A percentile compares a stretch with the other conserved stretches of the same genome.
These are phyloP conservation scores for Mortierella claussenii DNA, from an alignment of 192 early-diverging fungal species.

Conservation along the genomic window DNA sequence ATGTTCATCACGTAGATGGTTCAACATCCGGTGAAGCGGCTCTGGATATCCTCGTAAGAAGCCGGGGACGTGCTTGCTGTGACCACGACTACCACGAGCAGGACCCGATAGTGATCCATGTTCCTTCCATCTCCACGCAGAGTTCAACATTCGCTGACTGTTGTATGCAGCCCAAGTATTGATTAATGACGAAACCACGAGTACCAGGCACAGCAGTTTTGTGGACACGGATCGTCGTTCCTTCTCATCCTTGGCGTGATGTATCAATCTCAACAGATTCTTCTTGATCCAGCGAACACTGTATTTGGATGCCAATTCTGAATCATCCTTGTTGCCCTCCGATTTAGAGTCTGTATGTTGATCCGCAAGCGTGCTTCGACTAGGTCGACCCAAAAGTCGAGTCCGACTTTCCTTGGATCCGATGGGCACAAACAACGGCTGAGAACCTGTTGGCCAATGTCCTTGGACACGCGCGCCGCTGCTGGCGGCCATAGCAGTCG, in stretches of 20 bases:
- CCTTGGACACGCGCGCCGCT: conserved; percentile 18
- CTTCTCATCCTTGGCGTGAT: conserved; percentile 23
- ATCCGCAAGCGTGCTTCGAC: conserved; percentile 4
- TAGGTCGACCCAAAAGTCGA: conserved; percentile 28
- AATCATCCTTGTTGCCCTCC: too few relatives aligned
- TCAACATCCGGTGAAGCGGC: conserved; percentile 6
- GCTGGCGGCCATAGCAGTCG: too few relatives aligned
- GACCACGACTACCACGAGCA: too few relatives aligned
- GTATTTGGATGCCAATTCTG: background rate
- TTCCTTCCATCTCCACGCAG: conserved; percentile 19
- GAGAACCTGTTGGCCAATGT: conserved; percentile 38
- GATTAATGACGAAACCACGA: conserved; percentile 40
- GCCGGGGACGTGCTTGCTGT: background rate
- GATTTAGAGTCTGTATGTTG: background rate
- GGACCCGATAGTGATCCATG: background rate
- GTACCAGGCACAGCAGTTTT: conserved; percentile 24
- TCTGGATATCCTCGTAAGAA: conserved; percentile 19
- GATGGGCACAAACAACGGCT: conserved; percentile 19
- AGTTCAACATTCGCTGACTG: conserved; percentile 33
- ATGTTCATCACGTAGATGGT: background rate
- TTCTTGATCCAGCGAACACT: background rate
- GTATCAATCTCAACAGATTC: background rate
- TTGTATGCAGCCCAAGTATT: conserved; percentile 46
- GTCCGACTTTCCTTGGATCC: conserved; percentile 44
- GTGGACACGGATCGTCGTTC: conserved; percentile 10